phyloP scores from a whole-genome alignment of 2,329 filamentous ascomycete species.

The Aspergillus carbonarius region DNA sequence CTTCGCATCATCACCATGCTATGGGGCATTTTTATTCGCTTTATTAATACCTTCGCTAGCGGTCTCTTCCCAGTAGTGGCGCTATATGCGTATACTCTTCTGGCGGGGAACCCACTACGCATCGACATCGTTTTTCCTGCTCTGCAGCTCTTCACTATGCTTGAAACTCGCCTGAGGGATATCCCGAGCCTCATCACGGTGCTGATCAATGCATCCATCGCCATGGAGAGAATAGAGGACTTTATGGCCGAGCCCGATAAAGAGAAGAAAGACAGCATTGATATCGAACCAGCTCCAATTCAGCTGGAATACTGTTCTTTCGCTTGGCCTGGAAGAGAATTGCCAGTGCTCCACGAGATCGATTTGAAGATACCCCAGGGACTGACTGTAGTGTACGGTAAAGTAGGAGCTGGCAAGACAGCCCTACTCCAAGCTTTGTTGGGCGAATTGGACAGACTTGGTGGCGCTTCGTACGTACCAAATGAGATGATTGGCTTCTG shows the following conservation, averaged over 20 bases:
- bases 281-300: conserved; percentile 31
- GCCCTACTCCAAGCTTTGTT: conserved; percentile 60
- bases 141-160: conserved; percentile 73
- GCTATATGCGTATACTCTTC: conserved; percentile 75
- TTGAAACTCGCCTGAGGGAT: conserved; percentile 71
- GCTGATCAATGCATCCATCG: conserved; percentile 77
- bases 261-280: conserved; percentile 57
- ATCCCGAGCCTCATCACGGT: conserved; percentile 73
- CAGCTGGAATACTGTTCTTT: conserved; percentile 66
- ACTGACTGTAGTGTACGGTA: conserved; percentile 62
- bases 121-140: conserved; percentile 87
- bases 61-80: conserved; percentile 76
- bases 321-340: conserved; percentile 70
- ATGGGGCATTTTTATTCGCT: conserved; percentile 62
- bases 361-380: conserved; percentile 56
- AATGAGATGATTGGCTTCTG: conserved; percentile 63
- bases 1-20: conserved; percentile 64
- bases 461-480: conserved; percentile 53
- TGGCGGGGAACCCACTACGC: conserved; percentile 66
- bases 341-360: conserved; percentile 56
- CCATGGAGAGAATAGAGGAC: conserved; percentile 74
- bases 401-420: conserved; percentile 65
- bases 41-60: conserved; percentile 69
- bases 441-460: conserved; percentile 57
- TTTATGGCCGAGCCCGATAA: conserved; percentile 88